phyloP scores from a whole-genome alignment of 257 asterid species.

The Mitragyna speciosa region DNA sequence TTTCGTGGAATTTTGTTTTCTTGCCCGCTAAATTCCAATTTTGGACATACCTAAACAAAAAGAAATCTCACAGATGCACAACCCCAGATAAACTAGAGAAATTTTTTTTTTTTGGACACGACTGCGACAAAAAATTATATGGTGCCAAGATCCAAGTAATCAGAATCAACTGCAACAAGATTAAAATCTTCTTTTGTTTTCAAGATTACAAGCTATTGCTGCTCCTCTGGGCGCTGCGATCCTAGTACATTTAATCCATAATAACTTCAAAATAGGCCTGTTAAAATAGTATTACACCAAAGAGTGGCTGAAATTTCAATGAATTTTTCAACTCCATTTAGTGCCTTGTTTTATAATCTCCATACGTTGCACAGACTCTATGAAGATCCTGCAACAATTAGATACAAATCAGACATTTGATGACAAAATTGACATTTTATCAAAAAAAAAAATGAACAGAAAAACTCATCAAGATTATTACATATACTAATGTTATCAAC shows the following conservation, averaged over 20 bases:
- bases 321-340: constrained; percentile 1
- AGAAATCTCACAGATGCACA: not conserved
- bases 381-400: constrained; percentile 40
- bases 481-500: too few relatives aligned
- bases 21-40: not conserved
- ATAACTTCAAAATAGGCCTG: not conserved
- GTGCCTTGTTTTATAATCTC: constrained; percentile 41
- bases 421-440: not conserved
- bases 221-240: not conserved
- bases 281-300: not conserved
- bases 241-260: not conserved
- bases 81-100: not conserved
- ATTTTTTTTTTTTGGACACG: not conserved
- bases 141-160: not conserved
- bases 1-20: not conserved
- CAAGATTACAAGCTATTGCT: not conserved
- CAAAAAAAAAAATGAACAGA: not conserved
- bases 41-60: not conserved
- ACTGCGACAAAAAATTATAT: not conserved
- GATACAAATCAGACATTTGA: not conserved
- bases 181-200: not conserved
- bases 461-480: too few relatives aligned
- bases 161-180: not conserved
- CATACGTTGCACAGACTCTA: constrained; percentile 51
- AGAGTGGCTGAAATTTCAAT: not conserved